These are phyloP conservation scores for Beauveria varroae DNA, from an alignment of 2,329 filamentous ascomycete species.

Conservation along the genomic window DNA sequence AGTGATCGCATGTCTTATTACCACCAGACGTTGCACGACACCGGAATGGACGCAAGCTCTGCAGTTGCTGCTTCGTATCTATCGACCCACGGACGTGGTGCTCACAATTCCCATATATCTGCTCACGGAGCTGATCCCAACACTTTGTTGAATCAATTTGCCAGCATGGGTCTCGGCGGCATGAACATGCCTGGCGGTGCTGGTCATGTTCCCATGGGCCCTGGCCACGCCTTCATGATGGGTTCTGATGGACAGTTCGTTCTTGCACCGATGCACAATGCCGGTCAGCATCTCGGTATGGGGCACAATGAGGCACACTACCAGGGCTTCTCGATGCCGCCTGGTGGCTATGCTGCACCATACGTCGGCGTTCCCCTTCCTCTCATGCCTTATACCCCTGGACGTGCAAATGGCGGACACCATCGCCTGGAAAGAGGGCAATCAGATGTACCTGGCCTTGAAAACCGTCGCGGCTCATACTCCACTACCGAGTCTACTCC, in stretches of 20 bases:
- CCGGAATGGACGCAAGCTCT: slow-evolving; percentile 29
- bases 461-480: slow-evolving; percentile 60
- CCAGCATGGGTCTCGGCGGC: slow-evolving; percentile 29
- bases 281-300: slow-evolving; percentile 28
- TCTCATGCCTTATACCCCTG: slow-evolving; percentile 45
- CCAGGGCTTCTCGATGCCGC: slow-evolving; percentile 23
- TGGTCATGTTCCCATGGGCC: slow-evolving; percentile 25
- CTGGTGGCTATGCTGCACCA: slow-evolving; percentile 27
- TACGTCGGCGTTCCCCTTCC: slow-evolving; percentile 30
- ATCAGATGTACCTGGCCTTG: slow-evolving; percentile 52
- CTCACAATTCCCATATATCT: slow-evolving; percentile 22
- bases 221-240: slow-evolving; percentile 29
- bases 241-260: slow-evolving; percentile 32
- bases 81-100: slow-evolving; percentile 22
- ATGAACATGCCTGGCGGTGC: slow-evolving; percentile 25
- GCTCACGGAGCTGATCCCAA: slow-evolving; percentile 24
- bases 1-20: slow-evolving; percentile 27
- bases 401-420: slow-evolving; percentile 35
- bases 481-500: slow-evolving; percentile 61
- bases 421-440: slow-evolving; percentile 40
- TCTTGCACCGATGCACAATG: slow-evolving; percentile 26
- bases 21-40: slow-evolving; percentile 21
- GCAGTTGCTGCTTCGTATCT: slow-evolving; percentile 25
- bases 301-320: slow-evolving; percentile 28
- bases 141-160: slow-evolving; percentile 27